Base-by-base conservation (phyloP, 2,329 filamentous ascomycete species). In the Periconia digitata region DNA sequence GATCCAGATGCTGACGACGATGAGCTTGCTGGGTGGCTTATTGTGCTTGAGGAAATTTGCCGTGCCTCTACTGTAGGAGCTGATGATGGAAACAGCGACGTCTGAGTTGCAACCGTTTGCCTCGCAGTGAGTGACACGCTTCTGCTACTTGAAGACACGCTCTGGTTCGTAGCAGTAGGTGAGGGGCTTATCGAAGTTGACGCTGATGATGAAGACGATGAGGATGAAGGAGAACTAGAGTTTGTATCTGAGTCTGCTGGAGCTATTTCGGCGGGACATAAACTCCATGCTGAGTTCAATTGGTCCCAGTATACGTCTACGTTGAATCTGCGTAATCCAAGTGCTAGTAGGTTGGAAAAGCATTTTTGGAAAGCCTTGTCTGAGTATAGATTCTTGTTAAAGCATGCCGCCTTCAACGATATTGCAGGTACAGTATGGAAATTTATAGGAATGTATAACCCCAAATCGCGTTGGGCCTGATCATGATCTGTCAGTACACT, bases 241-340 rank as follows among this genome's bases (percentile, higher is more conserved):
- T 16, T 49, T 12, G 32, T 45, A 22, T 21, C 37, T 12, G 49
- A 40, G 6, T 51, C 52, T 6, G 57, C 54, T 22, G 58, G 53
- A 29, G 78, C 77, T 44, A 84, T 72, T 39, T 77, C 66, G 2
- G 80, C 80, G 0, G 85, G 85, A 62, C 85, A 87, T 16, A 87
- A 74, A 42, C 74, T 80, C 82, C 84, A 87, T 35, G 74, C 62
- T 24, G 67, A 68, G 22, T 77, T 74, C 23, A 69, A 73, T 20
- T 75, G 60, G 54, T 86, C 84, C 85, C 85, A 87, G 59, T 84
- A 87, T 12, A 85, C 57, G 63, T 87, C 85, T 22, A 85, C 67
- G 37, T 80, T 69, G 39, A 86, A 74, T 38, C 80, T 75, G 34
- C 78, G 75, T 57, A 83, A 85, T 5, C 82, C 82, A n/a, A 78